phyloP scores from a whole-genome alignment of 441 rosid genomes.

The Gossypium schwendimanii region DNA sequence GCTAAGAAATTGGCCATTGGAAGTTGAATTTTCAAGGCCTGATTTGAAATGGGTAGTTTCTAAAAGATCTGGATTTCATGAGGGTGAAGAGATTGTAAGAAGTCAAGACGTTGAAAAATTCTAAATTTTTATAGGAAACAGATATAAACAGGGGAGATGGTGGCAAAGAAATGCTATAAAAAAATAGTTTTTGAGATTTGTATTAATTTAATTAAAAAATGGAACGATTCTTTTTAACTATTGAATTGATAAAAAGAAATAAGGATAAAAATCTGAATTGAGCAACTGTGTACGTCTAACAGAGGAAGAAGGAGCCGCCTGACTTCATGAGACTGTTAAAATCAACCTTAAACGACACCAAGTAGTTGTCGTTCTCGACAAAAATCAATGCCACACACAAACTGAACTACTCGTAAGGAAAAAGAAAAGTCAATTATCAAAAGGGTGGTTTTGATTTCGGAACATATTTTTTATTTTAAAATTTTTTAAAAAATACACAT shows the following conservation, averaged over 20 bases:
- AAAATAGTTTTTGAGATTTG: neutral
- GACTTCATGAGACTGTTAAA: neutral
- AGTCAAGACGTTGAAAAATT: constrained; percentile 33
- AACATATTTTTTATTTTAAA: too few relatives aligned
- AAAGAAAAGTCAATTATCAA: too few relatives aligned
- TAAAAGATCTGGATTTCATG: constrained; percentile 36
- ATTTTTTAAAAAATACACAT: too few relatives aligned
- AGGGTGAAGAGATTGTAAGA: constrained; percentile 5
- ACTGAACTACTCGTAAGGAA: too few relatives aligned
- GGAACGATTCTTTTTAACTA: neutral
- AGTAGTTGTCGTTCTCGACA: neutral
- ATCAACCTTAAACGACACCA: neutral
- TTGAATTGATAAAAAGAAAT: neutral
- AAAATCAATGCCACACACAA: neutral
- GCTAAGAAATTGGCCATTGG: constrained; percentile 34
- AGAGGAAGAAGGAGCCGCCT: neutral
- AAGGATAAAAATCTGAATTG: neutral
- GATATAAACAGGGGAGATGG: neutral
- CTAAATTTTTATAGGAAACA: neutral
- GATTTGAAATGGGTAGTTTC: constrained; percentile 29
- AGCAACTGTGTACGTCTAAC: neutral
- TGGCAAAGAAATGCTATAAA: constrained; percentile 22
- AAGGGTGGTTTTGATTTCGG: too few relatives aligned
- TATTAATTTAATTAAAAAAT: neutral
- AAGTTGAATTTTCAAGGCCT: constrained; percentile 23